Percentiles rank a stretch among this genome's conserved stretches.
Conservation (phyloP, 805 yeast genomes). For the Candida glaebosa region DNA sequence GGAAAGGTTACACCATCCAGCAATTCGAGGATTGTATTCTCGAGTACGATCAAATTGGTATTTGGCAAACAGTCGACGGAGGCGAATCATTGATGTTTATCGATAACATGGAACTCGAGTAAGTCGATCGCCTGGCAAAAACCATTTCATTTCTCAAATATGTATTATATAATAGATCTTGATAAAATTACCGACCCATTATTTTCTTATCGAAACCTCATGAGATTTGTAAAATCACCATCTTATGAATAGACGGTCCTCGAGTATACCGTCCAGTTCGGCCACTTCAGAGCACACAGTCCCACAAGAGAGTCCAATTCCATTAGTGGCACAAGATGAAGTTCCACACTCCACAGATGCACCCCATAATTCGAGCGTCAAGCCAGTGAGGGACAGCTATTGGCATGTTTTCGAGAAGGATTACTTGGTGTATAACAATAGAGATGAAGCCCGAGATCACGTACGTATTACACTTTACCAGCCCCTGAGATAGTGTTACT, state of each 20-base stretch:
- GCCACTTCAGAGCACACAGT: too few species aligned
- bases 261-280: too few species aligned
- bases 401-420: background rate
- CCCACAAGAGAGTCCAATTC: background rate
- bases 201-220: too few species aligned
- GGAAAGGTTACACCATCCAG: conserved; percentile 79
- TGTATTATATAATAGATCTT: background rate
- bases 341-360: background rate
- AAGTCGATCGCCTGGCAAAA: too few species aligned
- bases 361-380: background rate
- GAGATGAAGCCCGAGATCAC: conserved; percentile 32
- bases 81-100: conserved; percentile 61
- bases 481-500: conserved; percentile 7
- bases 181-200: too few species aligned
- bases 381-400: background rate
- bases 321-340: background rate
- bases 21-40: conserved; percentile 72
- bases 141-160: background rate
- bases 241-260: too few species aligned
- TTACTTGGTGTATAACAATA: background rate
- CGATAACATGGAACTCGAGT: conserved; percentile 4
- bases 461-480: conserved; percentile 16
- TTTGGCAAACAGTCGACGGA: conserved; percentile 75
- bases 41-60: conserved; percentile 66
- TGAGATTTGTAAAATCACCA: too few species aligned